Percentiles rank a stretch among this genome's conserved stretches.
Evolutionary conservation across 1,284 basidiomycete genomes (phyloP).

Genomic region (Cryptococcus sp.): DNA sequence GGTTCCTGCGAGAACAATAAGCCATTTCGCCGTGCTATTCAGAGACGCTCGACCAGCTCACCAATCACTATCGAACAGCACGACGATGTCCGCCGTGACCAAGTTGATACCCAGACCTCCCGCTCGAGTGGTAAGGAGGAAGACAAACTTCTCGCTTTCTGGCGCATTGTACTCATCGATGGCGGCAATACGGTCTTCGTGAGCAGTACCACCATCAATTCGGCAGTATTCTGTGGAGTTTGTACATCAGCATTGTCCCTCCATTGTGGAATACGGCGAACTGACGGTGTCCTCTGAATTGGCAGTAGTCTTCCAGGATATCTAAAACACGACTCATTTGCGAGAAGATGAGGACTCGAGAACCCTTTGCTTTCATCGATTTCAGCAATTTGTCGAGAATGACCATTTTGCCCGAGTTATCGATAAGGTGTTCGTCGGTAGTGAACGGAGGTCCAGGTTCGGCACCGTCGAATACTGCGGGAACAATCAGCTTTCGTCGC

Average conservation of each 20-base stretch:
- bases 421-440: slow-evolving; percentile 93
- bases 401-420: slow-evolving; percentile 96
- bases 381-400: slow-evolving; percentile 92
- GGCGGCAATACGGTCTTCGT: slow-evolving; percentile 91
- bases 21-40: slow-evolving; percentile 17
- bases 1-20: slow-evolving; percentile 67
- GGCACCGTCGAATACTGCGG: slow-evolving; percentile 54
- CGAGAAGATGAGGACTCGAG: slow-evolving; percentile 93
- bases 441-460: slow-evolving; percentile 98
- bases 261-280: slow-evolving; percentile 18
- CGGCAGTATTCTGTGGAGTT: slow-evolving; percentile 79
- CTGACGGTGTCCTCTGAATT: slow-evolving; percentile 86
- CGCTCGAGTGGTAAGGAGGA: slow-evolving; percentile 96
- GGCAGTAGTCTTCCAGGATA: slow-evolving; percentile 96
- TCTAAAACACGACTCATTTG: slow-evolving; percentile 97
- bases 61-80: slow-evolving; percentile 99
- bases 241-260: neutral
- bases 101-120: slow-evolving; percentile 98
- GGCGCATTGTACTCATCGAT: slow-evolving; percentile 99
- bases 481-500: slow-evolving; percentile 12
- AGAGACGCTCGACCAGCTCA: too few relatives aligned
- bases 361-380: slow-evolving; percentile 88
- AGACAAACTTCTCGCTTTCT: slow-evolving; percentile 93
- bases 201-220: slow-evolving; percentile 92
- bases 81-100: slow-evolving; percentile 91